These are phyloP conservation scores for Colletotrichum higginsianum DNA, from an alignment of 2,329 filamentous ascomycete species.

Conservation along the genomic window DNA sequence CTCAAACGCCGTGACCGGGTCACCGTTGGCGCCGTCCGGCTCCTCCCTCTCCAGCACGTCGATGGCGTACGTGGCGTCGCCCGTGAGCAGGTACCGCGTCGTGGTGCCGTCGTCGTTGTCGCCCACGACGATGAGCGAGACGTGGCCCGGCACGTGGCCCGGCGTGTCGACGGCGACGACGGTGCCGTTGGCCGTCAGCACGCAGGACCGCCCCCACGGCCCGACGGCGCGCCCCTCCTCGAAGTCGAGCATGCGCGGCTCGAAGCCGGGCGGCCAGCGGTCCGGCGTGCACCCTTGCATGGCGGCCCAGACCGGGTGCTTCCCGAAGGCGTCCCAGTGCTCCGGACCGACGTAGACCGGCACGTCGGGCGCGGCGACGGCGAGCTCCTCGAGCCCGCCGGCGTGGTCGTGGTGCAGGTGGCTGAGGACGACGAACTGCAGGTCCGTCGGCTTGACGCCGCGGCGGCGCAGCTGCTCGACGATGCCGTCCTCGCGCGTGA, in stretches of 20 bases:
- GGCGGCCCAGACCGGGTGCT: constrained; percentile 47
- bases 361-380: constrained; percentile 45
- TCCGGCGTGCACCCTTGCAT: constrained; percentile 49
- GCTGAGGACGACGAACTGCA: constrained; percentile 48
- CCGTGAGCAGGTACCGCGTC: constrained; percentile 48
- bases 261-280: constrained; percentile 51
- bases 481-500: constrained; percentile 43
- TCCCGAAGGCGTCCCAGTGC: constrained; percentile 51
- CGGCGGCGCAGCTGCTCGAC: constrained; percentile 40
- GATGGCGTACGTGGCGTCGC: constrained; percentile 52
- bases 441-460: constrained; percentile 44
- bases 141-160: constrained; percentile 53
- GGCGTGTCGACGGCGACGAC: constrained; percentile 52
- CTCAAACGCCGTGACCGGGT: constrained; percentile 49
- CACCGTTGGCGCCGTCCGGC: constrained; percentile 51
- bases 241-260: constrained; percentile 48
- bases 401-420: constrained; percentile 51
- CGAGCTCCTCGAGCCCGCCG: constrained; percentile 46
- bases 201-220: constrained; percentile 48
- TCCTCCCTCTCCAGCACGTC: constrained; percentile 50
- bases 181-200: constrained; percentile 49
- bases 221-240: constrained; percentile 46
- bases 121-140: constrained; percentile 46
- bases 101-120: constrained; percentile 35
- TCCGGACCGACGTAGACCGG: constrained; percentile 46